Evolutionary conservation across 768 basidiomycete genomes (phyloP).

Genomic region (Trametes elegans): DNA sequence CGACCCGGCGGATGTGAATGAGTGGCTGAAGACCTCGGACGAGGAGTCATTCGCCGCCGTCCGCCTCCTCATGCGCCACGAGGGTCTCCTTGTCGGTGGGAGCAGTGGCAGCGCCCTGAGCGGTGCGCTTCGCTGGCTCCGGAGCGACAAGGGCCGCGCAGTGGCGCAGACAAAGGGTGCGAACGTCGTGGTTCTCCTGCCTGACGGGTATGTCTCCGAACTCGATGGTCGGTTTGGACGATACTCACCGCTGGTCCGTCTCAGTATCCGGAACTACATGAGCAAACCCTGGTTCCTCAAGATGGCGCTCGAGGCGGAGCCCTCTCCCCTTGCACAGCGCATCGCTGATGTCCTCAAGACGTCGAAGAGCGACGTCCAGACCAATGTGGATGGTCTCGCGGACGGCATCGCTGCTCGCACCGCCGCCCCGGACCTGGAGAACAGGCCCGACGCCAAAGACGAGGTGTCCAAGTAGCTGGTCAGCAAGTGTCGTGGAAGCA

Average conservation of each 20-base stretch:
- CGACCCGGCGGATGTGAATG: slow-evolving; percentile 52
- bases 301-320: slow-evolving; percentile 55
- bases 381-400: slow-evolving; percentile 18
- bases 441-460: slow-evolving; percentile 20
- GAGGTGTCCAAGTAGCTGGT: slow-evolving; percentile 7
- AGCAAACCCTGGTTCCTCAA: slow-evolving; percentile 89
- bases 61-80: slow-evolving; percentile 71
- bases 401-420: slow-evolving; percentile 23
- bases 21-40: slow-evolving; percentile 87
- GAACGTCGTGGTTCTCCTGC: slow-evolving; percentile 87
- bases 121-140: slow-evolving; percentile 77
- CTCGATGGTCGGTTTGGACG: background rate
- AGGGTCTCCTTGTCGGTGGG: slow-evolving; percentile 91
- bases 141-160: slow-evolving; percentile 59
- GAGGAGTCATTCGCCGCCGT: slow-evolving; percentile 78
- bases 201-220: slow-evolving; percentile 73
- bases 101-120: slow-evolving; percentile 86
- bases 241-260: background rate
- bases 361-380: slow-evolving; percentile 21
- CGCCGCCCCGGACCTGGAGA: slow-evolving; percentile 8
- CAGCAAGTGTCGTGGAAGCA: background rate
- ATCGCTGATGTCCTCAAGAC: slow-evolving; percentile 43
- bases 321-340: slow-evolving; percentile 48
- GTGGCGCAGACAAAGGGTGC: slow-evolving; percentile 65
- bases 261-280: slow-evolving; percentile 90